phyloP scores from a whole-genome alignment of 306 rosid species.

The Ammopiptanthus mongolicus region DNA sequence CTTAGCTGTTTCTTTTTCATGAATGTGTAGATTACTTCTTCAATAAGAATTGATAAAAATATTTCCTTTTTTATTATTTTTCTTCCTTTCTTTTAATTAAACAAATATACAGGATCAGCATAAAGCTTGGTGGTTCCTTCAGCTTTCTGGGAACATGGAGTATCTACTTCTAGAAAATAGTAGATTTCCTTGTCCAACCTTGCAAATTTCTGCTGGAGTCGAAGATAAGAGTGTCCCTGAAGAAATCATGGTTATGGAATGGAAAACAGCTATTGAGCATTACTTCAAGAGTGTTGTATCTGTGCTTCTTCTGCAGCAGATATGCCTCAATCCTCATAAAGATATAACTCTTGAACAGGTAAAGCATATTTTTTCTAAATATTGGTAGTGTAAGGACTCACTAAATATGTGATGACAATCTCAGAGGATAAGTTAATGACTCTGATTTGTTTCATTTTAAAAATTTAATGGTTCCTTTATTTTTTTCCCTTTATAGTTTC shows the following conservation, averaged over 20 bases:
- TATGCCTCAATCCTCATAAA: conserved; percentile 58
- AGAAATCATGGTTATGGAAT: conserved; percentile 36
- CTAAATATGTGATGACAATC: neutral
- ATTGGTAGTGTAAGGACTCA: neutral
- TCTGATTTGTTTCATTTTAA: neutral
- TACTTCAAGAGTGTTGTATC: conserved; percentile 74
- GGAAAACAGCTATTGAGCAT: conserved; percentile 56
- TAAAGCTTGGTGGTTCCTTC: conserved; percentile 89
- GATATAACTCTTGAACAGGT: conserved; percentile 80
- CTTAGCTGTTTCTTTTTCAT: conserved; percentile 1
- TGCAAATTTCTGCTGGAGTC: conserved; percentile 21
- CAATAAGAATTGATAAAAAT: neutral
- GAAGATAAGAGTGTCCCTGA: conserved; percentile 10
- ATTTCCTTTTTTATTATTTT: neutral
- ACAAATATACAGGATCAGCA: conserved; percentile 42
- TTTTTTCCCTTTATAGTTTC: neutral
- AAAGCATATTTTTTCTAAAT: neutral
- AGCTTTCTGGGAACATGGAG: conserved; percentile 46
- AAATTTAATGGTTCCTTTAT: neutral
- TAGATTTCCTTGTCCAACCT: conserved; percentile 32
- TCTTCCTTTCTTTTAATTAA: neutral
- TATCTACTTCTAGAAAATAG: conserved; percentile 42
- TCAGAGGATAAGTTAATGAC: neutral
- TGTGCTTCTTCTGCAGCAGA: conserved; percentile 60
- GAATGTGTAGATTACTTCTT: neutral